A percentile compares a stretch with the other conserved stretches of the same genome.
Conservation (phyloP, 169 alveolate genomes). For the Theileria parva region DNA sequence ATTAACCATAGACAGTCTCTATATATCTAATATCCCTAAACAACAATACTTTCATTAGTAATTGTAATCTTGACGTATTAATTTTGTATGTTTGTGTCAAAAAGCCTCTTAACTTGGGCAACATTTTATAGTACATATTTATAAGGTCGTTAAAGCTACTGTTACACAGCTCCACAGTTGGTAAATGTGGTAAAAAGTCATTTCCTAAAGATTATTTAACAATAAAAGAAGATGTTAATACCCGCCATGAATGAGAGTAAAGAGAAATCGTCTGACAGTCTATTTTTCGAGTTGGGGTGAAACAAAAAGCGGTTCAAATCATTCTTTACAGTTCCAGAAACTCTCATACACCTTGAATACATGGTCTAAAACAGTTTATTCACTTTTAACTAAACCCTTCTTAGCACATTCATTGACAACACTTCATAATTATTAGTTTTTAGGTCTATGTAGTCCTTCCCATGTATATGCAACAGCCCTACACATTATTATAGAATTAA, state of each 20-base stretch:
- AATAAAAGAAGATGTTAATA: not conserved
- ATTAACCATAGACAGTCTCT: not conserved
- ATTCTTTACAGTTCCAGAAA: not conserved
- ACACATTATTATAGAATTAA: not conserved
- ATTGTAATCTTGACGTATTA: slow-evolving; percentile 46
- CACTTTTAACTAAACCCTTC: slow-evolving; percentile 13
- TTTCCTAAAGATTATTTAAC: slow-evolving; percentile 32
- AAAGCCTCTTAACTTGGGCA: slow-evolving; percentile 52
- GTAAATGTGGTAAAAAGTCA: slow-evolving; percentile 64
- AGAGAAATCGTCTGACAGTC: slow-evolving; percentile 59
- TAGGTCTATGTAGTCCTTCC: slow-evolving; percentile 53
- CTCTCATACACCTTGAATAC: slow-evolving; percentile 32
- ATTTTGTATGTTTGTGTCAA: slow-evolving; percentile 45
- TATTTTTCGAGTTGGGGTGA: slow-evolving; percentile 27
- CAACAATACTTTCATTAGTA: slow-evolving; percentile 32
- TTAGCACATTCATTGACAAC: slow-evolving; percentile 32
- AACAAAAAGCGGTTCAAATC: slow-evolving; percentile 6
- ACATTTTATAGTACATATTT: slow-evolving; percentile 39
- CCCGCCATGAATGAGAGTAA: slow-evolving; percentile 65
- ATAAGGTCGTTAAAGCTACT: slow-evolving; percentile 49
- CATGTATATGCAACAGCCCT: slow-evolving; percentile 61
- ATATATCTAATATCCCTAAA: not conserved
- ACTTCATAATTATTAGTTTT: slow-evolving; percentile 50
- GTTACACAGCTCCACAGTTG: slow-evolving; percentile 57
- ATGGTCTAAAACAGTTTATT: slow-evolving; percentile 5